Percentiles rank a stretch among this genome's conserved stretches.
phyloP scores from a whole-genome alignment of 2,329 filamentous ascomycete genomes.

The Claviceps africana region DNA sequence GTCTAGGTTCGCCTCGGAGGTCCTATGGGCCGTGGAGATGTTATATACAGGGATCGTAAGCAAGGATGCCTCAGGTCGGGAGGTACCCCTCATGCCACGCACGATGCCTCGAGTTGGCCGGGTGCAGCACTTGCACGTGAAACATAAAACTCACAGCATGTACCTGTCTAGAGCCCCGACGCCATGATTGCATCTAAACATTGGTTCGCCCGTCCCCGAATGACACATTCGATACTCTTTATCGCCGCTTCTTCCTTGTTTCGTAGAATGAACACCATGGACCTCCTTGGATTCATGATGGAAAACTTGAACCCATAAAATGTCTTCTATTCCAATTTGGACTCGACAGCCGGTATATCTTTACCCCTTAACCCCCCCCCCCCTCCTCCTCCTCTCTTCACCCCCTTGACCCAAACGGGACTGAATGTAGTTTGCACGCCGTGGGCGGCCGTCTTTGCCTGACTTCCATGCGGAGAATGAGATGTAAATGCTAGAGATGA shows the following conservation, averaged over 20 bases:
- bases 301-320: not conserved
- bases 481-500: slow-evolving; percentile 2
- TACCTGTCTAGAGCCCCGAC: not conserved
- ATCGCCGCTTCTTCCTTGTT: not conserved
- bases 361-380: too few relatives aligned
- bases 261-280: not conserved
- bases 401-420: not conserved
- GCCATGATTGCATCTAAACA: not conserved
- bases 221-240: not conserved
- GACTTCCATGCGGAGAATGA: not conserved
- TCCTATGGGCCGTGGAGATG: too few relatives aligned
- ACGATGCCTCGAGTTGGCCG: too few relatives aligned
- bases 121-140: too few relatives aligned
- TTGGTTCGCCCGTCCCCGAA: not conserved
- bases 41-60: too few relatives aligned
- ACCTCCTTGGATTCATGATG: not conserved
- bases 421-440: not conserved
- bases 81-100: too few relatives aligned
- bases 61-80: too few relatives aligned
- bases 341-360: not conserved
- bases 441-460: not conserved
- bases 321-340: not conserved
- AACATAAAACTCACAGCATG: not conserved
- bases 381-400: too few relatives aligned
- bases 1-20: too few relatives aligned